A percentile compares a stretch with the other conserved stretches of the same genome.
Evolutionary conservation across 1,284 basidiomycete species (phyloP).

Genomic region (Malassezia yamatoensis): DNA sequence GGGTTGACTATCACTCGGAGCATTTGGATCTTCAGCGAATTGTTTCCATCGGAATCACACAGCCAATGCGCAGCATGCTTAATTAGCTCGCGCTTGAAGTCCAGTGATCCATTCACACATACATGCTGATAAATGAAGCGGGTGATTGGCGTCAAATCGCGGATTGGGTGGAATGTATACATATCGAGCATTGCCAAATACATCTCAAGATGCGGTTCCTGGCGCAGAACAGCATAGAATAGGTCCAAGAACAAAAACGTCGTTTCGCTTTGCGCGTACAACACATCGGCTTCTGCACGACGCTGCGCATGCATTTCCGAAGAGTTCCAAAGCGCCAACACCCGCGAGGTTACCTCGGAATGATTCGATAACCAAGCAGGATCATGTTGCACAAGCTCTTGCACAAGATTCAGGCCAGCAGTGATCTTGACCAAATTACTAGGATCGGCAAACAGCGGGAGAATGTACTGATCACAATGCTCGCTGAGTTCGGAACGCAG

Average conservation of each 20-base stretch:
- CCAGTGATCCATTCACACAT: constrained; percentile 54
- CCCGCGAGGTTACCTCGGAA: constrained; percentile 40
- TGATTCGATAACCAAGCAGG: constrained; percentile 60
- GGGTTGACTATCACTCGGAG: constrained; percentile 83
- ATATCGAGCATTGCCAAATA: constrained; percentile 77
- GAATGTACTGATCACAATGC: constrained; percentile 23
- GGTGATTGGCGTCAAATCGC: constrained; percentile 71
- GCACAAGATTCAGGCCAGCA: constrained; percentile 60
- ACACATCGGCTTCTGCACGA: constrained; percentile 29
- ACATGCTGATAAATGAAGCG: constrained; percentile 82
- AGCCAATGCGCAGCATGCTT: constrained; percentile 78
- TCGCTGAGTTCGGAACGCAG: constrained; percentile 31
- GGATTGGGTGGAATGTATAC: constrained; percentile 65
- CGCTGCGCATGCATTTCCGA: constrained; percentile 25
- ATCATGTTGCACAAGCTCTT: constrained; percentile 62
- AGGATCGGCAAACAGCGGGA: constrained; percentile 32
- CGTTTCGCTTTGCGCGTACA: constrained; percentile 15
- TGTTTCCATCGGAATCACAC: constrained; percentile 59
- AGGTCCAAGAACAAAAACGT: constrained; percentile 63
- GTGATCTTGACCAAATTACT: constrained; percentile 22
- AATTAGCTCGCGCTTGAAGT: constrained; percentile 71
- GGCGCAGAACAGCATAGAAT: constrained; percentile 49
- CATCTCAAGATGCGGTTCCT: constrained; percentile 69
- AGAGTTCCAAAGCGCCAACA: constrained; percentile 48
- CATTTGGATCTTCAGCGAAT: constrained; percentile 73